Evolutionary conservation across 306 rosid genomes (phyloP).

Genomic region (Acmispon strigosus): DNA sequence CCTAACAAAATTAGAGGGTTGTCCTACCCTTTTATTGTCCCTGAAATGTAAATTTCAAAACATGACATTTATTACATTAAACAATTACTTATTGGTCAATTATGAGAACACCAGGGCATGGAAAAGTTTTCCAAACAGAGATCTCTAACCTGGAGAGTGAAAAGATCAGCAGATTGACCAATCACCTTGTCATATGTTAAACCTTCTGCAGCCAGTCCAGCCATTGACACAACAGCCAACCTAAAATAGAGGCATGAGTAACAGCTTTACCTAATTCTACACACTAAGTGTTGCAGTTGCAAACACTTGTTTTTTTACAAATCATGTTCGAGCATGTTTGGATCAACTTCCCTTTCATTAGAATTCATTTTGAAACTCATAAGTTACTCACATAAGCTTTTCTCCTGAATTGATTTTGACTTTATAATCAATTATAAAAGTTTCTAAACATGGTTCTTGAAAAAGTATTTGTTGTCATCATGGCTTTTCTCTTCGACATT

Average conservation of each 20-base stretch:
- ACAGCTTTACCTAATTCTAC: neutral
- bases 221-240: constrained; percentile 92
- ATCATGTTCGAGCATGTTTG: neutral
- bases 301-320: neutral
- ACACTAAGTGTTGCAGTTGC: neutral
- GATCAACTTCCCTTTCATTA: too few species aligned
- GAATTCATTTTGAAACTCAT: too few species aligned
- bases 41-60: too few species aligned
- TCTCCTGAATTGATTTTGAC: too few species aligned
- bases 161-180: constrained; percentile 81
- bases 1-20: neutral
- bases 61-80: too few species aligned
- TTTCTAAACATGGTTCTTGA: too few species aligned
- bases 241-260: constrained; percentile 20
- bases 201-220: constrained; percentile 91
- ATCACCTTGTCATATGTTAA: constrained; percentile 81
- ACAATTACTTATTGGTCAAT: too few species aligned
- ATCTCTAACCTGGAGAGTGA: constrained; percentile 52
- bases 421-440: too few species aligned
- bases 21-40: too few species aligned
- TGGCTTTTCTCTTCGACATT: neutral
- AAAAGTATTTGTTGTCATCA: too few species aligned
- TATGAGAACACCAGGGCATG: too few species aligned
- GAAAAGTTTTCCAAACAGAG: neutral
- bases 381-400: too few species aligned